A percentile compares a stretch with the other conserved stretches of the same genome.
Evolutionary conservation across 495 filamentous ascomycete genomes (phyloP).

Genomic region (Tuber borchii): DNA sequence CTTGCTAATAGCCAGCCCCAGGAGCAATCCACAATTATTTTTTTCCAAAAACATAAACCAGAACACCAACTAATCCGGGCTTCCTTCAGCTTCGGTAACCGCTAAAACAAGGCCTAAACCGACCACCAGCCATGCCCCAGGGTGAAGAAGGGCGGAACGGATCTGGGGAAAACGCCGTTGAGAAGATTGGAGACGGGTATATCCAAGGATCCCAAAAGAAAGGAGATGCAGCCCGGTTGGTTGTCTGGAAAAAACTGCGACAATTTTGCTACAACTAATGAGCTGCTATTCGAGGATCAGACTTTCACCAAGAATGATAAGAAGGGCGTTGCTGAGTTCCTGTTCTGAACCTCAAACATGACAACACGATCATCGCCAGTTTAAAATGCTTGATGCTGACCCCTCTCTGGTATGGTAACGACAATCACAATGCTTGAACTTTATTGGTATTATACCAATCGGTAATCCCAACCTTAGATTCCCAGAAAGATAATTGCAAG

Average conservation of each 20-base stretch:
- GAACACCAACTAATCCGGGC: neutral
- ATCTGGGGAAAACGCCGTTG: neutral
- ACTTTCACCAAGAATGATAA: neutral
- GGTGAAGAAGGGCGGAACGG: neutral
- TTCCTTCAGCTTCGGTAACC: neutral
- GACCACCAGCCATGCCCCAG: neutral
- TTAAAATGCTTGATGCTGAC: neutral
- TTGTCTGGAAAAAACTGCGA: neutral
- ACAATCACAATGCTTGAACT: neutral
- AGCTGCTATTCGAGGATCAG: neutral
- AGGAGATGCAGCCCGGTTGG: neutral
- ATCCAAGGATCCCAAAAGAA: neutral
- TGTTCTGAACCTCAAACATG: neutral
- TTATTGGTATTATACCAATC: neutral
- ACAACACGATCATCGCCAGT: neutral
- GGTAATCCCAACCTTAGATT: neutral
- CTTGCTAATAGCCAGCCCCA: neutral
- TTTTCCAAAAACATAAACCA: neutral
- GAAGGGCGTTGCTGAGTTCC: neutral
- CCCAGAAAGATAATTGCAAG: neutral
- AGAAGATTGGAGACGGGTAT: neutral
- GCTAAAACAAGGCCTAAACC: neutral
- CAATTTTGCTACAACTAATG: neutral
- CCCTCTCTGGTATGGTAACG: neutral
- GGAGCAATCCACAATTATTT: neutral